Base-by-base conservation (phyloP, 1,284 basidiomycete genomes). In the Cronartium quercuum region DNA sequence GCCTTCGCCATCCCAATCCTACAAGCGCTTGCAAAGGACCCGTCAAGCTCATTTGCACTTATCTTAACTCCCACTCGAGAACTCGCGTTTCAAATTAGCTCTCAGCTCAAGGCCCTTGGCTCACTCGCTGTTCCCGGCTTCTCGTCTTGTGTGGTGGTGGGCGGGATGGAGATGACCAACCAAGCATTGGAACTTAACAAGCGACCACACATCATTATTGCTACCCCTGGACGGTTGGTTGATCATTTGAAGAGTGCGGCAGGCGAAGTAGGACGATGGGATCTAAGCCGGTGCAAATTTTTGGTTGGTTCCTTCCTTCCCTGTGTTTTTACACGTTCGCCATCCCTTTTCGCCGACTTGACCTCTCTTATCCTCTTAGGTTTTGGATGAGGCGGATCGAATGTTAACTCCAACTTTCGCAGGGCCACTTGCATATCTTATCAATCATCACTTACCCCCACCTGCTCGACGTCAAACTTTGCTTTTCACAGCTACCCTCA, bases 141-240 rank as follows among this genome's bases (percentile, higher is more conserved):
- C 6, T 77, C 77, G 12, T 96, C 93, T 21, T 87, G 90, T 7
- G 91, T 98, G 2, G 86, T 98, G 24, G 92, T 98, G 2, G 96
- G 96, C 9, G 96, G 96, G 3, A 94, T 98, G 92, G 96, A 99
- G 80, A 96, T 97, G 90, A 93, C 97, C 85, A 83, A 88, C 6
- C 96, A 99, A 82, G 92, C 95, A 0, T 85, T 92, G 40, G 92
- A 95, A 80, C 87, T 99, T 5, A 86, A 86, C 2, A 86, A 88
- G 77, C 86, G 91, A 40, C 96, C 96, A 0, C 96, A 98, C 81
- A 86, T 98, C 57, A 89, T 98, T 21, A 89, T 99, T 55, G 96
- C 95, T 6, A 99, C 96, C 0, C 96, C 96, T 1, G 96, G 96
- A 0, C 87, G 96, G 12, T 88, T 99, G 12, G 92, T 94, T 2